These are phyloP conservation scores for Saccharomyces jurei DNA, from an alignment of 805 yeast species.

Conservation along the genomic window DNA sequence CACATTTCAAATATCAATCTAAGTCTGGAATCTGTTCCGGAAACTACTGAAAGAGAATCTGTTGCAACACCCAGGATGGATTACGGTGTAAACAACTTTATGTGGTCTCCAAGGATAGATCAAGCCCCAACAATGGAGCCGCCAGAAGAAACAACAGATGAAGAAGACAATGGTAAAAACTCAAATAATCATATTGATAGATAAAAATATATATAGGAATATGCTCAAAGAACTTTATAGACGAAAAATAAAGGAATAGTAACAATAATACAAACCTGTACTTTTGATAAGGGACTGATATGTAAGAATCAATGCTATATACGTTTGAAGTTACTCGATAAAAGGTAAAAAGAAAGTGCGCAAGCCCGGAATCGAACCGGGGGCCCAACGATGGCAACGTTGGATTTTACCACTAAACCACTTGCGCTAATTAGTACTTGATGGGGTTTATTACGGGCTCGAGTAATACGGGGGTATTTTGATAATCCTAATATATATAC, in stretches of 20 bases:
- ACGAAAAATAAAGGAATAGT: not conserved
- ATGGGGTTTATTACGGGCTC: too few species aligned
- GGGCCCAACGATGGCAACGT: constrained; percentile 25
- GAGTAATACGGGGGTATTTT: too few species aligned
- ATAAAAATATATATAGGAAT: not conserved
- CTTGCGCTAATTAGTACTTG: constrained; percentile 9
- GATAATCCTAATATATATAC: too few species aligned
- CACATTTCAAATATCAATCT: not conserved
- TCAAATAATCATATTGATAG: not conserved
- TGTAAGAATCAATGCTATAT: too few species aligned
- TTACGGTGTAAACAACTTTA: constrained; percentile 22
- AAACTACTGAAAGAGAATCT: not conserved
- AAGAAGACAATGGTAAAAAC: too few species aligned
- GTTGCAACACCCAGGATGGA: constrained; percentile 20
- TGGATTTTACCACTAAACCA: constrained; percentile 24
- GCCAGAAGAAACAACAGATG: not conserved
- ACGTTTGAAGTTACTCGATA: not conserved
- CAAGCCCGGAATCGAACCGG: constrained; percentile 25
- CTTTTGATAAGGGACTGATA: not conserved
- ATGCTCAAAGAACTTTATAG: not conserved
- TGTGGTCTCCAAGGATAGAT: constrained; percentile 24
- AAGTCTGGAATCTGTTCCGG: not conserved
- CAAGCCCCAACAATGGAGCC: not conserved
- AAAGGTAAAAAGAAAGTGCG: constrained; percentile 7
- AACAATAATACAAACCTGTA: not conserved